Base-by-base conservation (phyloP, 805 yeast genomes). In the Starmerella potacharoeniae region DNA sequence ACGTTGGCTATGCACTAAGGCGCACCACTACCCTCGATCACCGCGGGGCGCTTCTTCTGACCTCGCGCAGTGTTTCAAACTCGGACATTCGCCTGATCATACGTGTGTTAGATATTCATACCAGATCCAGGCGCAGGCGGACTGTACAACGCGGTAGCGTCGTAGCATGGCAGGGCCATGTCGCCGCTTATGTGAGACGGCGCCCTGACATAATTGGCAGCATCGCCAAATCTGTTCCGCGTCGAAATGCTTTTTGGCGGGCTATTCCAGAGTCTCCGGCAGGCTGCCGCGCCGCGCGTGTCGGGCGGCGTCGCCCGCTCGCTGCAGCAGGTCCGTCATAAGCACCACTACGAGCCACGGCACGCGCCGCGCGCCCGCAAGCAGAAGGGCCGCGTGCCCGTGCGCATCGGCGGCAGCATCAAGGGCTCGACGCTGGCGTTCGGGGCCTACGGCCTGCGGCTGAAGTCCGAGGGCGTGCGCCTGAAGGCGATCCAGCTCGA, bases 331-430 rank as follows among this genome's bases (percentile, higher is more conserved):
- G 56, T 57, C 37, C 60, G 60, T 29, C 54, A 52, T 43, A 57
- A 57, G 56, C 69, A 66, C 56, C 63, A 64, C 53, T 66, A 62
- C 54, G 68, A 64, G n/a, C 95, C 95, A 42, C 75, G 91, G 64
- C 82, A 75, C 68, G 81, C 78, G 62, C 73, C 74, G 55, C 73
- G 81, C 49, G 76, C 79, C 64, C 91, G 91, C 70, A 86, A 87
- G 49, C 89, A 86, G 71, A 93, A 93, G 69, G 98, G 98, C 31
- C 77, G 97, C 63, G 96, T 93, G 6, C 80, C 95, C 1, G 96
- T 90, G 10, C 84, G 96, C 69, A 86, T 85, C 13, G 98, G 98
- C 52, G 97, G 97, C 1, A 89, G 97, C 2, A 76, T 79, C 53
- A 89, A 86, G 68, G 98, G 98, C 34, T 84, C 91, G 49, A 78